Evolutionary conservation across 2,329 filamentous ascomycete species (phyloP), one percentile per base, ranked within the genome.

Genomic region (Kalmusia sp.): DNA sequence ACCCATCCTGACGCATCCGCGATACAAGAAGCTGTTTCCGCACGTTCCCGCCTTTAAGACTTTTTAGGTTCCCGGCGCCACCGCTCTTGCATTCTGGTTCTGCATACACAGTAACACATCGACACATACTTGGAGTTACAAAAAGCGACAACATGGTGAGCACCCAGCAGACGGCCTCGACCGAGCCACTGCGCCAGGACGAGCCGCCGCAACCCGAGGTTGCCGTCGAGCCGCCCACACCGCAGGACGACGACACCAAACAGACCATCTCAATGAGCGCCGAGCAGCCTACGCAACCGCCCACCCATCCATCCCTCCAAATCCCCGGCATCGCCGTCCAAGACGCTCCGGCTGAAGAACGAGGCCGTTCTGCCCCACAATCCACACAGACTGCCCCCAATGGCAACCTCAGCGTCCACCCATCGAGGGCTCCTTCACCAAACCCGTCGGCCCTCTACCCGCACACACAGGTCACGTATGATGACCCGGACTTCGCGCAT

Each of bases 401-500:
- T 14, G 44, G 31, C 44, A 37, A 38, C 24, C 44, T 47, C 44
- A 47, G 44, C 33, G 44, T 24, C 9, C 14, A 28, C 8, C 33
- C 33, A 7, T 47, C 44, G 3, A 31, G 44, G 6, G 63, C 66
- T n/a, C 52, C 62, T 31, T 73, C 69, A 21, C 65, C 65, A 22
- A 69, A 65, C 38, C 61, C 59, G 6, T 70, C 71, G 28, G 68
- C 73, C 19, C 55, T 68, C n/a, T 73, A 69, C 40, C 72, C 76
- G 27, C 71, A 75, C 48, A 77, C 75, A 1, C 76, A 78, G 57
- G 56, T 78, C 55, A 63, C 65, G 2, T 76, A 71, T 61, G 67
- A 74, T 30, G 75, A 77, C 49, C 67, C 71, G 24, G 69, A 74
- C 53, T 77, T 77, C 58, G 62, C 63, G n/a, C 63, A 64, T 6